Base-by-base conservation (phyloP, 495 filamentous ascomycete species). In the Daldinia concentrica region DNA sequence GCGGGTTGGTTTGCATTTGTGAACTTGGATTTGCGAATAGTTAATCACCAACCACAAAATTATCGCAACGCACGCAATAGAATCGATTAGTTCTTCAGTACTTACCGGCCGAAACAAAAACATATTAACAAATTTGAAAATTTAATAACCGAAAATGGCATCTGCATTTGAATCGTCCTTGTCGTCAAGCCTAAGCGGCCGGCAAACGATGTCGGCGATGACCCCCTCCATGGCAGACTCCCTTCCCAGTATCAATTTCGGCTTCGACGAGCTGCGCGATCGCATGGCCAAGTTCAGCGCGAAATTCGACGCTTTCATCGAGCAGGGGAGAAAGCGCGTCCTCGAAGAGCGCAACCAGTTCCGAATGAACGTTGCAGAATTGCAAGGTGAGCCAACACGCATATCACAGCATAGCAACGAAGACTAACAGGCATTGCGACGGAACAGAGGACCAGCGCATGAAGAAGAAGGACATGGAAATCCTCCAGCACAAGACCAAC, bases 291-390 rank as follows among this genome's bases (percentile, higher is more conserved):
- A 91, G 58, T 99, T 99, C 79, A 98, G 93, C 0, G 88, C 88
- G 9, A 91, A 87, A 63, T 99, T 99, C 72, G 95, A 98, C 76
- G 90, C 90, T 6, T 98, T 98, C 76, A 98, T 99, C 72, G 94
- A 97, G 69, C 88, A 90, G 62, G 93, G 94, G 3, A 88, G 94
- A 17, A 95, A 94, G 80, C 89, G 91, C 55, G 92, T 98, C 6
- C 80, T 97, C 14, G 93, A 97, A 64, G 95, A 99, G 79, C 86
- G 93, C 71, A 98, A 98, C 78, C 90, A 96, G 66, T 98, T 98
- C 80, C 89, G 90, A 58, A 92, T 93, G 82, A 96, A 92, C 72
- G 82, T 98, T 51, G 90, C 92, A 19, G 95, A 98, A 76, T 79
- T 96, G 19, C 92, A 97, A 83, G 94, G 94, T 95, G 84, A 30